Evolutionary conservation across 2,329 filamentous ascomycete genomes (phyloP).

Genomic region (Gnomoniopsis sp.): DNA sequence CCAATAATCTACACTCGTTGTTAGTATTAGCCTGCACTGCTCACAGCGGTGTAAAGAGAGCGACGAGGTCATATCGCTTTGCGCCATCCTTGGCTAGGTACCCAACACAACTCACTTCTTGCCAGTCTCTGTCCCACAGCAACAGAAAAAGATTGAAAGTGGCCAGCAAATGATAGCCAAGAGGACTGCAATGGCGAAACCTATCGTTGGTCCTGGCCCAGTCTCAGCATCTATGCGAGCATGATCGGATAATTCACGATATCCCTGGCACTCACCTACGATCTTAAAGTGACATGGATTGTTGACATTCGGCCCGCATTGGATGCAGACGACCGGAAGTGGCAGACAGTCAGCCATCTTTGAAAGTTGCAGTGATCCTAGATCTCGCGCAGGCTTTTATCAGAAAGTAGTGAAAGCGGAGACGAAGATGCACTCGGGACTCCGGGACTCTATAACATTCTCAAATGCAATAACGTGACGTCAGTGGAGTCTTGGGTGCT

Average conservation of each 20-base stretch:
- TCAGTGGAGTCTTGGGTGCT: too few species aligned
- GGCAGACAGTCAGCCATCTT: constrained; percentile 12
- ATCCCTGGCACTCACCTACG: neutral
- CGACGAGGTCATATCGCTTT: neutral
- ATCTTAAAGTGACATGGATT: constrained; percentile 16
- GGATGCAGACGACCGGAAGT: constrained; percentile 13
- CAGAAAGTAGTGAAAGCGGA: too few species aligned
- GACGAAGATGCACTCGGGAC: too few species aligned
- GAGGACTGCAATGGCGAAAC: constrained; percentile 11
- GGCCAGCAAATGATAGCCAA: constrained; percentile 15
- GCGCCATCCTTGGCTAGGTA: neutral
- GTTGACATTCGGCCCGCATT: constrained; percentile 13
- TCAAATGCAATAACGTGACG: too few species aligned
- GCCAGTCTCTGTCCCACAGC: constrained; percentile 14
- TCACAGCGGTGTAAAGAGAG: neutral
- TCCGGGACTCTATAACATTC: too few species aligned
- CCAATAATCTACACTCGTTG: neutral
- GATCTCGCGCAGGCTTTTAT: too few species aligned
- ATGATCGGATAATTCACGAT: neutral
- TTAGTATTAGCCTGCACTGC: neutral
- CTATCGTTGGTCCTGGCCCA: constrained; percentile 12
- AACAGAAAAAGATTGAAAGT: constrained; percentile 12
- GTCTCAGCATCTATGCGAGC: neutral
- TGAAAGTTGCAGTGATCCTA: too few species aligned
- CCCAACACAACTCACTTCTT: constrained; percentile 8